phyloP scores from a whole-genome alignment of 306 rosid species.

The Boehmeria nivea region DNA sequence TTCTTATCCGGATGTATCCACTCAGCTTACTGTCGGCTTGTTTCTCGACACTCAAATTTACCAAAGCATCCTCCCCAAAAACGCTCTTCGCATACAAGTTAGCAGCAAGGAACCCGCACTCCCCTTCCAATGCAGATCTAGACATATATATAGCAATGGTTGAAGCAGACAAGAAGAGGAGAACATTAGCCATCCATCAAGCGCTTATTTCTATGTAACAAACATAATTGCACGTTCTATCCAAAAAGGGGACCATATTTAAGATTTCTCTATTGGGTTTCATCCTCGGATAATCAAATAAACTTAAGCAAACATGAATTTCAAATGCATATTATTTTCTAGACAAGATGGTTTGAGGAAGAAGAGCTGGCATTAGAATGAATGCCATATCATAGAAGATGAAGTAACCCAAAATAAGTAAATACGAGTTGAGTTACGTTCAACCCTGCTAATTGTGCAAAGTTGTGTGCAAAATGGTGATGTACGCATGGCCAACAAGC shows the following conservation, averaged over 20 bases:
- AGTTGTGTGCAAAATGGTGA: not conserved
- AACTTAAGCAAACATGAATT: not conserved
- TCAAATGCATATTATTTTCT: not conserved
- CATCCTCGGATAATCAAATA: not conserved
- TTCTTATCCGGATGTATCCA: constrained; percentile 97
- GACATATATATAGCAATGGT: not conserved
- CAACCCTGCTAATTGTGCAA: too few relatives aligned
- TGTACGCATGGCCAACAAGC: not conserved
- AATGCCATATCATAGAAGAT: not conserved
- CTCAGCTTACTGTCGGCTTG: constrained; percentile 80
- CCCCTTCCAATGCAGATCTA: constrained; percentile 95
- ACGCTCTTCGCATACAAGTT: constrained; percentile 96
- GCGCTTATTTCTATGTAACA: constrained; percentile 3
- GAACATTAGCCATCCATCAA: constrained; percentile 16
- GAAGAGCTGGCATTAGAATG: too few relatives aligned
- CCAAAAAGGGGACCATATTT: too few relatives aligned
- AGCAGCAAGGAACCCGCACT: constrained; percentile 95
- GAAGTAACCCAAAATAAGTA: not conserved
- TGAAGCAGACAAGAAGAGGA: too few relatives aligned
- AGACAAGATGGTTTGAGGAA: too few relatives aligned
- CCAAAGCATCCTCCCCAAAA: constrained; percentile 97
- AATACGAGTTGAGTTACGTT: not conserved
- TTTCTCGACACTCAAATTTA: constrained; percentile 90
- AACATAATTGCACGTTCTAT: not conserved
- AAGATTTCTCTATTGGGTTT: too few relatives aligned